Base-by-base conservation (phyloP, 805 yeast species). In the Cyberlindnera japonica region DNA sequence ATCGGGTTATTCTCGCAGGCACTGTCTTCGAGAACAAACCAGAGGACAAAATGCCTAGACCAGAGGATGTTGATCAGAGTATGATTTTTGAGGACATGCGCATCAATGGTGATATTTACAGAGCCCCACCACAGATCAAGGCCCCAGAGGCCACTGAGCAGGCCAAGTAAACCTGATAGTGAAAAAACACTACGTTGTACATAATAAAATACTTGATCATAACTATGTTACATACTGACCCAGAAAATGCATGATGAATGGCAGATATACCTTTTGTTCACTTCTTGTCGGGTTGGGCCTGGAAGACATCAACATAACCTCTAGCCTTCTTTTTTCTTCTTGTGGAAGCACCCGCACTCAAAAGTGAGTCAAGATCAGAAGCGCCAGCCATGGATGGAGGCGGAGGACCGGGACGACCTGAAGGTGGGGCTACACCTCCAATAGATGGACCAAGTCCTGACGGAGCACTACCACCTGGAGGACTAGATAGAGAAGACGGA, bases 291-390 rank as follows among this genome's bases (percentile, higher is more conserved):
- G 21, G 18, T 40, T 35, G 27, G 16, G 33, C 32, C 27, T 42
- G 23, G 82, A 81, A 75, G 7, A 81, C 82, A 58, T 82, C 83
- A 33, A 82, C 86, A 53, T 82, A 82, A 9, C 81, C 81, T 54
- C 83, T 69, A 38, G 72, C 73, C 10, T 67, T 58, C 45, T 67
- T 70, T 53, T 71, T 71, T 38, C 69, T 66, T 51, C 65, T 62
- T 3, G 68, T 28, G 22, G 55, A 41, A 27, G 55, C 53, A 10
- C 60, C 46, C 6, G 63, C 62, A 7, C 66, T 55, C 23, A 75
- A 57, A 37, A 75, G 51, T 33, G 74, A 74, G 50, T 75, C 79
- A 23, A 75, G 46, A 9, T 72, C 77, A 11, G 61, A 45, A 3
- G 37, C 32, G 10, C 35, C 21, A 19, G 41, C 24, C 15, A 26